Base-by-base conservation (phyloP, 345 rosid species). In the Noccaea bulbosa region DNA sequence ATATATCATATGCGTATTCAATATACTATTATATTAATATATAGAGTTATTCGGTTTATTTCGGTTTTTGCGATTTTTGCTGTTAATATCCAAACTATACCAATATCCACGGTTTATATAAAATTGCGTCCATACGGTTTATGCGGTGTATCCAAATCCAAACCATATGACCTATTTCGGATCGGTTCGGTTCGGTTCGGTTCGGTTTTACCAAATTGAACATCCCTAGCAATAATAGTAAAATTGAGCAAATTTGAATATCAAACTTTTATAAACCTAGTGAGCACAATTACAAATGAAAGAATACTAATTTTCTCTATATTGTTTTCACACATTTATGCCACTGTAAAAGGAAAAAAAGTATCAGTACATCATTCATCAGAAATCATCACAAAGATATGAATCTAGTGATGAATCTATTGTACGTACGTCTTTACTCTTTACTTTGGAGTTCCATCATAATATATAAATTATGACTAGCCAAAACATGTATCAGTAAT, bases 391-490 rank as follows among this genome's bases (percentile, higher is more conserved):
- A 35, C 65, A 39, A 56, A 32, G 41, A 51, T 41, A 59, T 27
- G 38, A 47, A 52, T 52, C 37, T 43, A 34, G 15, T 62, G 7
- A 71, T 53, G 4, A 27, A 27, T 27, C 30, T 27, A 62, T 30
- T 17, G 38, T 43, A 62, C 62, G 62, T 63, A 45, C 12, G 34
- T 63, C 65, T 72, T 38, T 43, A 45, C 50, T 63, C 65, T 72
- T 38, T 43, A 45, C 50, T 27, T 37, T 33, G 61, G 5, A 62
- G 44, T 43, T 63, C 16, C 70, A 57, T 55, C 43, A 72, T 35
- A 54, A 34, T 57, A 70, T 48, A 59, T 57, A 59, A 59, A 41
- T 41, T 38, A 41, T 43, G 10, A 65, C 7, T 45, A 53, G 35
- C 22, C 55, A 38, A 58, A 34, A 67, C 35, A 50, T 34, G 67